phyloP scores from a whole-genome alignment of 2,329 filamentous ascomycete species.

The Aspergillus tanneri region DNA sequence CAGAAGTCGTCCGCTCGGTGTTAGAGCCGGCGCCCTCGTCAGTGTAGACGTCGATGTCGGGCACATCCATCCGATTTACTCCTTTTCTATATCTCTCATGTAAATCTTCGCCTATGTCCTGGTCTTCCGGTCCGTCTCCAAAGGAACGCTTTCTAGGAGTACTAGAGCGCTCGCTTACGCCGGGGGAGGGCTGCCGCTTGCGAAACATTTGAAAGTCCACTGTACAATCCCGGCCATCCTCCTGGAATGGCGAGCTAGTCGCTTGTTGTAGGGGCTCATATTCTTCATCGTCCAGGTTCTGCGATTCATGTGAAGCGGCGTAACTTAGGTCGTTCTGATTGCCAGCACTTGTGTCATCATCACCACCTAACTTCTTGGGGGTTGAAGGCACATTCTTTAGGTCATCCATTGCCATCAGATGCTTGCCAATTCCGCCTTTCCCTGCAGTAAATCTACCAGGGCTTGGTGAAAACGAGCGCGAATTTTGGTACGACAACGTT shows the following conservation, averaged over 20 bases:
- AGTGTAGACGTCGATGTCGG: constrained; percentile 27
- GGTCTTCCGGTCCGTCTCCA: constrained; percentile 19
- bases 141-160: constrained; percentile 26
- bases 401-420: constrained; percentile 17
- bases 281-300: constrained; percentile 23
- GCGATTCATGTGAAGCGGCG: constrained; percentile 18
- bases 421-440: constrained; percentile 19
- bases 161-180: constrained; percentile 12
- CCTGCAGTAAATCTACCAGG: constrained; percentile 16
- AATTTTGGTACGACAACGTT: constrained; percentile 43
- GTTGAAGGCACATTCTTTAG: constrained; percentile 19
- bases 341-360: background rate
- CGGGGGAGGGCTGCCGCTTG: constrained; percentile 14
- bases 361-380: constrained; percentile 6
- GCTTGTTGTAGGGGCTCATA: constrained; percentile 20
- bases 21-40: constrained; percentile 29
- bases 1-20: constrained; percentile 19
- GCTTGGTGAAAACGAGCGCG: constrained; percentile 34
- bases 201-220: constrained; percentile 31
- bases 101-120: constrained; percentile 8
- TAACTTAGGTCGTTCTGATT: constrained; percentile 7
- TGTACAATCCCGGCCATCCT: constrained; percentile 33
- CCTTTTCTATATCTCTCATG: constrained; percentile 31
- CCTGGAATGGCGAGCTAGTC: constrained; percentile 42
- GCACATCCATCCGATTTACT: constrained; percentile 20